Evolutionary conservation across 2,329 filamentous ascomycete genomes (phyloP).

Genomic region (Fusarium sp.): DNA sequence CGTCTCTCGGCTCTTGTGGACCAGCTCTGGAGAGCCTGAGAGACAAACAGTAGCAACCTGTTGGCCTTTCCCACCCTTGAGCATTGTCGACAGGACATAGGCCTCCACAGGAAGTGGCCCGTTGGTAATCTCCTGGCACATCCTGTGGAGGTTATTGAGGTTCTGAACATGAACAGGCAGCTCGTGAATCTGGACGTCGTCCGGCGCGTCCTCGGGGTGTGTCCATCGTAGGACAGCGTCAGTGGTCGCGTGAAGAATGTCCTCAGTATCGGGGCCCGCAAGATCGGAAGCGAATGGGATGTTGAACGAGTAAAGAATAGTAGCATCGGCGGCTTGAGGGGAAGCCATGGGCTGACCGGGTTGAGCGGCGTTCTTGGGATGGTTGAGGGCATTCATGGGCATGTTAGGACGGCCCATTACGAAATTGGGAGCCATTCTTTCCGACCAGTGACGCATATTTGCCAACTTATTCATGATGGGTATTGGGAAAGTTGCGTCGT

Average conservation of each 20-base stretch:
- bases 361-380: slow-evolving; percentile 67
- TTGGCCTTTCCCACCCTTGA: slow-evolving; percentile 75
- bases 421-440: slow-evolving; percentile 76
- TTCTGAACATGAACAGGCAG: slow-evolving; percentile 93
- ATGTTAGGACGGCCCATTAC: slow-evolving; percentile 72
- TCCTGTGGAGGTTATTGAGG: slow-evolving; percentile 79
- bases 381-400: slow-evolving; percentile 67
- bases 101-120: slow-evolving; percentile 80
- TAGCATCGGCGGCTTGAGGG: slow-evolving; percentile 77
- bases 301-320: slow-evolving; percentile 96
- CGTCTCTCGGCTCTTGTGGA: slow-evolving; percentile 89
- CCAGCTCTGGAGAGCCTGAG: slow-evolving; percentile 86
- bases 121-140: slow-evolving; percentile 86
- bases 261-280: slow-evolving; percentile 90
- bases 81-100: slow-evolving; percentile 83
- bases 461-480: slow-evolving; percentile 77
- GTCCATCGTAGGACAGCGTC: slow-evolving; percentile 93
- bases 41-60: slow-evolving; percentile 90
- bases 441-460: slow-evolving; percentile 79
- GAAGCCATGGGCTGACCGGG: slow-evolving; percentile 71
- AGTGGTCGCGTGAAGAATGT: slow-evolving; percentile 91
- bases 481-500: slow-evolving; percentile 34
- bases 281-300: slow-evolving; percentile 95
- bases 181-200: slow-evolving; percentile 86
- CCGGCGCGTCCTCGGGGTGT: slow-evolving; percentile 86